A percentile compares a stretch with the other conserved stretches of the same genome.
Evolutionary conservation across 805 yeast genomes (phyloP).

Genomic region (Candida hungchunana): DNA sequence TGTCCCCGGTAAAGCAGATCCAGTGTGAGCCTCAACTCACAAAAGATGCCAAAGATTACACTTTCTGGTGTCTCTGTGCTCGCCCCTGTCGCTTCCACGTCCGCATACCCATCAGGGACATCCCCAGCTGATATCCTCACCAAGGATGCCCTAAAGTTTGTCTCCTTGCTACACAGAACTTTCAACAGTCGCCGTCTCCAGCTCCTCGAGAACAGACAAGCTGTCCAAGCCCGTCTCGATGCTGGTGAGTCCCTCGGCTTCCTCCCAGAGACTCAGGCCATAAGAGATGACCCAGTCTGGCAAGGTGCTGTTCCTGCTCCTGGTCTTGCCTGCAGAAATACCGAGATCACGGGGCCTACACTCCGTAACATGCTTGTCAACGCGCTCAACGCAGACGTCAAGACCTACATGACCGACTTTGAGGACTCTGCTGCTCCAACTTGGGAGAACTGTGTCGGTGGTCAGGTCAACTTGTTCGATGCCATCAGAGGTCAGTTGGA

Average conservation of each 20-base stretch:
- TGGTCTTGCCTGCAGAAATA: constrained; percentile 69
- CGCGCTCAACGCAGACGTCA: constrained; percentile 73
- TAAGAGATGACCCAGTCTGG: constrained; percentile 74
- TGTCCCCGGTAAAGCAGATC: background rate
- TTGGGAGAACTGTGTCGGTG: constrained; percentile 74
- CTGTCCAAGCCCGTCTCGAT: constrained; percentile 56
- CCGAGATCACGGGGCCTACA: constrained; percentile 85
- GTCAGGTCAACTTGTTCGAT: constrained; percentile 74
- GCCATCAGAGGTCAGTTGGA: constrained; percentile 65
- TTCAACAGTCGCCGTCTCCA: constrained; percentile 58
- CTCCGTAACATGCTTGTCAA: constrained; percentile 74
- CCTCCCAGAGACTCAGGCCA: constrained; percentile 58
- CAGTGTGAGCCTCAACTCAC: background rate
- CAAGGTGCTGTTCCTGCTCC: constrained; percentile 69
- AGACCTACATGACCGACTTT: constrained; percentile 82
- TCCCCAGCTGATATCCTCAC: constrained; percentile 36
- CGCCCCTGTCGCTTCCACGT: constrained; percentile 29
- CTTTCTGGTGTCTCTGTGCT: constrained; percentile 33
- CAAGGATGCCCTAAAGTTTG: constrained; percentile 52
- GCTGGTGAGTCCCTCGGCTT: constrained; percentile 54
- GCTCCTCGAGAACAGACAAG: constrained; percentile 56
- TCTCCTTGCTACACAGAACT: constrained; percentile 67
- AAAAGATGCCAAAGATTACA: constrained; percentile 20
- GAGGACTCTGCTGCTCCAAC: constrained; percentile 87
- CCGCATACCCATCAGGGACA: constrained; percentile 36